Base-by-base conservation (phyloP, 78 protist species). In the Dictyostelium citrinum region DNA sequence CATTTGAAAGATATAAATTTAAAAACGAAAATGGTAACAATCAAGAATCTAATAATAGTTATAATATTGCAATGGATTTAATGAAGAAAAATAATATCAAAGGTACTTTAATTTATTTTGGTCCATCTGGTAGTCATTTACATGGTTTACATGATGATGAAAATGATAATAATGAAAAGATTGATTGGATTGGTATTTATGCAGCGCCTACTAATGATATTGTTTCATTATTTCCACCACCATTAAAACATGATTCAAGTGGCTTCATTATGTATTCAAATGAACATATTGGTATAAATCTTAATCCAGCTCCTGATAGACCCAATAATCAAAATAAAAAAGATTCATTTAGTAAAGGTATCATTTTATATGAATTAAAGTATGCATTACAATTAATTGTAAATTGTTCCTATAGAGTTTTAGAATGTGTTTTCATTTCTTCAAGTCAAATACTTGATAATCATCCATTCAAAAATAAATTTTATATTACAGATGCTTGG, bases 161-260 rank as follows among this genome's bases (percentile, higher is more conserved):
- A 8, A 3, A 11, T 41, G 35, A 29, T 12, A 10, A 41, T 6
- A 5, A 45, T 27, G 49, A 17, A 17, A 16, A 84, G 33, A 55
- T 55, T 20, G 91, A 85, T 33, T 76, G 49, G 27, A 41, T 85
- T 76, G 91, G 91, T 11, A 45, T 85, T 33, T 85, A 76, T 60
- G 91, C 91, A 6, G 74, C 91, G 5, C 46, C 82, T 2, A 85
- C 91, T n/a, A 79, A 85, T 76, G 76, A 85, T 16, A 41, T 85
- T 7, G 77, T 76, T 35, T 85, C 91, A 76, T 41, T 85, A 5
- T 85, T 45, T 9, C 91, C 91, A 16, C 91, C 91, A 60, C 64
- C 83, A 3, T 46, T 76, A n/a, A 85, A 60, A 35, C 29, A 74
- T 22, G 84, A 85, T 58, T 43, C 60, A 9, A 17, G 24, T 35